Base-by-base conservation (phyloP, 1,284 basidiomycete species). In the Cutaneotrichosporon cavernicola region DNA sequence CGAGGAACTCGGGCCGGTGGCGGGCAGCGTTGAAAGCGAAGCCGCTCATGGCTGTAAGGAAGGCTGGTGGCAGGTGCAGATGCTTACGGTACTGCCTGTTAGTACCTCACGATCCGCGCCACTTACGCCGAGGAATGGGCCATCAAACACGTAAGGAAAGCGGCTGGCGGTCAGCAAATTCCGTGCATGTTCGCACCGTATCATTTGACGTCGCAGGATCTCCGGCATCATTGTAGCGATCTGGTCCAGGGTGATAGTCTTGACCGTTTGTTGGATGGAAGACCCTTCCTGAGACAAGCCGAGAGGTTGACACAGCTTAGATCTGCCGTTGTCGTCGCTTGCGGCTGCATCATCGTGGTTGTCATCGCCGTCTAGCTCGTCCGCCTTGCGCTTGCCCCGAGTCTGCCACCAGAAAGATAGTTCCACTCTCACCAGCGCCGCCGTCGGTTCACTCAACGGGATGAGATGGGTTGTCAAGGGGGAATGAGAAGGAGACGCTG, bases 111-210 rank as follows among this genome's bases (percentile, higher is more conserved):
- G 2, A 18, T 6, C 6, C 13, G 11, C 7, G 11, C 4, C 16
- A 18, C 55, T 26, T 4, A 60, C 58, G 21, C 59, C 22, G 2
- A 59, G 21, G 51, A 63, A 62, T n/a, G 62, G 46, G 60, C 49
- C 61, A 9, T 52, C 65, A 47, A 75, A 73, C 13, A 75, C 64
- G 18, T 70, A 65, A 2, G 71, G 72, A 43, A 73, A 75, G 0
- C 71, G 72, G 22, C 73, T 74, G 50, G 18, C 13, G 52, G 18
- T 67, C 40, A 68, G 62, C 61, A 18, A 16, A 26, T 21, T 11
- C 21, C 3, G 0, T 9, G 5, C 5, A 56, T 21, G 43, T 2
- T 46, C 69, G 50, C 16, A 72, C 70, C 61, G 65, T 32, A 73
- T 68, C 64, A 73, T 61, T 30, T 71, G 65, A 7, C 61, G 56